Conservation (phyloP, 1,139 yeast species). For the Blastobotrys buckinghamii region DNA sequence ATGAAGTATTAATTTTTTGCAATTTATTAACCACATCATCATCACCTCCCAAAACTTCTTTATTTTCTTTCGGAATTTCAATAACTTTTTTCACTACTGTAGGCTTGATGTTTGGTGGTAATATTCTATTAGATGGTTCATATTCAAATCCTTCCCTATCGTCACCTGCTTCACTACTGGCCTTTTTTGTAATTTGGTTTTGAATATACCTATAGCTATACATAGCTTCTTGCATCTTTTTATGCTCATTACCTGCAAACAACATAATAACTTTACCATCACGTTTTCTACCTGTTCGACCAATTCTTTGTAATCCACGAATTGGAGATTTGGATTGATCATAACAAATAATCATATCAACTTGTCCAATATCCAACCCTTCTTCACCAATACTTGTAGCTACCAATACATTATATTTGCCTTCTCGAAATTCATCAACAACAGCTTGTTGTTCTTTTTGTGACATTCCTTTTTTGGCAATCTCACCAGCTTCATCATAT, state of each 20-base stretch:
- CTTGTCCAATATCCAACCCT: constrained; percentile 97
- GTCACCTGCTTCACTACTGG: constrained; percentile 18
- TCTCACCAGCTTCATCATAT: constrained; percentile 14
- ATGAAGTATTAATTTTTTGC: neutral
- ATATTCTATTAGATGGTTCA: constrained; percentile 50
- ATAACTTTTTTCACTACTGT: constrained; percentile 49
- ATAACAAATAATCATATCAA: constrained; percentile 84
- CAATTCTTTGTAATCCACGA: constrained; percentile 92
- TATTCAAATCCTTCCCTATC: constrained; percentile 24
- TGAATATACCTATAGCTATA: constrained; percentile 79
- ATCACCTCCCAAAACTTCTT: constrained; percentile 48
- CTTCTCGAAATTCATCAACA: constrained; percentile 64
- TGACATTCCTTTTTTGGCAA: constrained; percentile 32
- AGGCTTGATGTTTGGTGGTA: constrained; percentile 56
- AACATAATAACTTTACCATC: constrained; percentile 76
- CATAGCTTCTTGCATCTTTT: constrained; percentile 79
- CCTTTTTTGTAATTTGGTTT: constrained; percentile 39
- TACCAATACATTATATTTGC: constrained; percentile 69
- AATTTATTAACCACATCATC: neutral
- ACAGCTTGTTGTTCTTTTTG: constrained; percentile 47
- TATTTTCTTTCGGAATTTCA: constrained; percentile 65
- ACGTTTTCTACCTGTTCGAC: constrained; percentile 94
- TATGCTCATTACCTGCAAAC: constrained; percentile 71
- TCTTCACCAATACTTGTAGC: constrained; percentile 99
- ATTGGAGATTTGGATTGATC: constrained; percentile 94